These are phyloP conservation scores for Nitzschia sp. DNA, from an alignment of 108 stramenopile species.

Conservation along the genomic window DNA sequence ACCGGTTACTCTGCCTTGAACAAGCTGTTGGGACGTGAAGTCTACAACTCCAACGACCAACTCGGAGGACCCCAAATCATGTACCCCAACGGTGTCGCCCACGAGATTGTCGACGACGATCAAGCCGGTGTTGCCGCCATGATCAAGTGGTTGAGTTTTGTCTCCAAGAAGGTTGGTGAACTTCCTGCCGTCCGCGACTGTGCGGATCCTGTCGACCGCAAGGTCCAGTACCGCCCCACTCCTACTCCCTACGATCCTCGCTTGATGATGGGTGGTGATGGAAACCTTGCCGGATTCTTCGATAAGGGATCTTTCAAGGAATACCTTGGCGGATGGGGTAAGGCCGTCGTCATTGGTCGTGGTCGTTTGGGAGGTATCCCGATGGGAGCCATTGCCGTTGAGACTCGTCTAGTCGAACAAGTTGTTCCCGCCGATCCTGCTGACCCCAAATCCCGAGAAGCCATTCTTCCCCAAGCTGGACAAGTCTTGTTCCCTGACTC, in stretches of 20 bases:
- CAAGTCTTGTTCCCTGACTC: constrained; percentile 99
- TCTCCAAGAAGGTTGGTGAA: constrained; percentile 88
- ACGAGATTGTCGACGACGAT: constrained; percentile 92
- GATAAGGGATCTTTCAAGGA: constrained; percentile 95
- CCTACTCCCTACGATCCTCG: constrained; percentile 98
- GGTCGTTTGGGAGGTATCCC: constrained; percentile 98
- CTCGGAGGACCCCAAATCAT: constrained; percentile 98
- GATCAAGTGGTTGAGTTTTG: constrained; percentile 94
- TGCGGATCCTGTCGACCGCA: constrained; percentile 90
- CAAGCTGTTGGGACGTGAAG: constrained; percentile 96
- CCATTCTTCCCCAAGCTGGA: constrained; percentile 92
- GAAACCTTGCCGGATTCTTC: constrained; percentile 89
- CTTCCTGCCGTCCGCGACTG: constrained; percentile 65
- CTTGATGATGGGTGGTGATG: constrained; percentile 83
- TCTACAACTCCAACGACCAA: constrained; percentile 97
- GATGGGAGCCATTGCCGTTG: constrained; percentile 97
- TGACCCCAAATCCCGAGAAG: constrained; percentile 95
- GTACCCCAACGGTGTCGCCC: constrained; percentile 96
- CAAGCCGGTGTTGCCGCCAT: constrained; percentile 90
- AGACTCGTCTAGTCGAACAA: constrained; percentile 94
- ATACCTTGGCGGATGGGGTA: constrained; percentile 96
- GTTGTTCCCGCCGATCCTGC: constrained; percentile 97
- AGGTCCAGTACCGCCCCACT: constrained; percentile 85
- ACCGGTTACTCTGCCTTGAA: constrained; percentile 96
- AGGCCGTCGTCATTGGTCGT: constrained; percentile 95